Percentiles rank a stretch among this genome's conserved stretches.
Conservation (phyloP, 2,329 filamentous ascomycete genomes). For the Paecilomyces sp. region DNA sequence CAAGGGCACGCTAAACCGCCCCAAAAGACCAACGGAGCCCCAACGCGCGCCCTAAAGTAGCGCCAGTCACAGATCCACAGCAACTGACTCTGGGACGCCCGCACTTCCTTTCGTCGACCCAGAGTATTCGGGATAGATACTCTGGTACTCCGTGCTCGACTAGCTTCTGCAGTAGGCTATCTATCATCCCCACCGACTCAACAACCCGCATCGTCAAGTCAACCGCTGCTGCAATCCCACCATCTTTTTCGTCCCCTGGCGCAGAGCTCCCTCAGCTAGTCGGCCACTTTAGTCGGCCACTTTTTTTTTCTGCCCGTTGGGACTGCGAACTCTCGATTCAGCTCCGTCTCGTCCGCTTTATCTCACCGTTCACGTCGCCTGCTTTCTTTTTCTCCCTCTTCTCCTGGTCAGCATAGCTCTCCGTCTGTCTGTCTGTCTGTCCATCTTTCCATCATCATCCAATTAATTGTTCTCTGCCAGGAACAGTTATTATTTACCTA, state of each 20-base stretch:
- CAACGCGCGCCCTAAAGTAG: not conserved
- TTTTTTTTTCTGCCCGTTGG: not conserved
- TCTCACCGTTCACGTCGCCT: not conserved
- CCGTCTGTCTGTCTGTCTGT: not conserved
- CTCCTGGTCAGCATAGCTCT: not conserved
- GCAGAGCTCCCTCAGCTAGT: no score
- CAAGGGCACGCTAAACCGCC: not conserved
- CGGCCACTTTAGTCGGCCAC: no score
- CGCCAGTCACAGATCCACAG: no score
- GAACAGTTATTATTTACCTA: not conserved
- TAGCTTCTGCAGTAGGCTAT: no score
- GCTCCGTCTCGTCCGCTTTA: not conserved
- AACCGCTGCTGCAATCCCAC: not conserved
- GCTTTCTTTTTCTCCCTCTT: not conserved
- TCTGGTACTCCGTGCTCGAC: not conserved
- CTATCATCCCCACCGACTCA: not conserved
- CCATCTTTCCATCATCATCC: slow-evolving; percentile 6
- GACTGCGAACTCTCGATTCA: not conserved
- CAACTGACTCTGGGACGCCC: no score
- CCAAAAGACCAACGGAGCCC: not conserved
- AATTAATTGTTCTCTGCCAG: not conserved
- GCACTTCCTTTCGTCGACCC: no score
- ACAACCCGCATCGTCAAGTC: not conserved
- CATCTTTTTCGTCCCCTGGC: not conserved
- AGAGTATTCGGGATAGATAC: no score